Percentiles rank a stretch among this genome's conserved stretches.
Evolutionary conservation across 805 yeast genomes (phyloP).

Genomic region (Yamadazyma tumulicola): DNA sequence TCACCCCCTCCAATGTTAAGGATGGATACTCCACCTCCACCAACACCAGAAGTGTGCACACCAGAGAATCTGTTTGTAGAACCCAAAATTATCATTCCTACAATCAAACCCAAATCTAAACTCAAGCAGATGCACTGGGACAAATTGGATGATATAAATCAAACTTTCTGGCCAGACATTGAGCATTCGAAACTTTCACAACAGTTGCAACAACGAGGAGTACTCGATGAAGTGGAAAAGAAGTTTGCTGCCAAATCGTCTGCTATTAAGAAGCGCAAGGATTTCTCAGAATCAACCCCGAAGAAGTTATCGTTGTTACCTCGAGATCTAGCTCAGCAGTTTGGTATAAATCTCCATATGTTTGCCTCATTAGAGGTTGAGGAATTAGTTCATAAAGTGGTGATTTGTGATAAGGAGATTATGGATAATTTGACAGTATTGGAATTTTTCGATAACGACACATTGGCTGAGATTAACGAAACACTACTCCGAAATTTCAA

Average conservation of each 20-base stretch:
- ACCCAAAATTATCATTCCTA: slow-evolving; percentile 10
- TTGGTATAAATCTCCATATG: slow-evolving; percentile 88
- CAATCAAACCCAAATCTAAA: slow-evolving; percentile 61
- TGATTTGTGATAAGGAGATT: slow-evolving; percentile 73
- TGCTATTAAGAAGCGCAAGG: slow-evolving; percentile 34
- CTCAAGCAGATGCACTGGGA: slow-evolving; percentile 98
- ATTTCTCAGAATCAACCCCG: slow-evolving; percentile 9
- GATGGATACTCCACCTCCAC: no score
- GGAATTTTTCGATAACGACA: slow-evolving; percentile 79
- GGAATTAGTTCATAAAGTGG: slow-evolving; percentile 64
- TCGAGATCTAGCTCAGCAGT: slow-evolving; percentile 87
- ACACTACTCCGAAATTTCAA: slow-evolving; percentile 66
- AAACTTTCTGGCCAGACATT: slow-evolving; percentile 80
- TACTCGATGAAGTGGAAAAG: slow-evolving; percentile 77
- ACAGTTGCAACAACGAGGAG: slow-evolving; percentile 69
- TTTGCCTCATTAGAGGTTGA: slow-evolving; percentile 60
- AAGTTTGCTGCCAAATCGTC: slow-evolving; percentile 81
- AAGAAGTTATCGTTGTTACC: slow-evolving; percentile 68
- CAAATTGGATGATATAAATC: slow-evolving; percentile 75
- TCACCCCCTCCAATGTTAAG: slow-evolving; percentile 5
- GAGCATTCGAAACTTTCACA: slow-evolving; percentile 58
- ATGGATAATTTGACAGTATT: slow-evolving; percentile 67
- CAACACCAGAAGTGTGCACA: neutral
- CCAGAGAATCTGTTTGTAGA: slow-evolving; percentile 1
- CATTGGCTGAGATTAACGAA: slow-evolving; percentile 70